Conservation (phyloP, 2,329 filamentous ascomycete species). For the Aspergillus vadensis region DNA sequence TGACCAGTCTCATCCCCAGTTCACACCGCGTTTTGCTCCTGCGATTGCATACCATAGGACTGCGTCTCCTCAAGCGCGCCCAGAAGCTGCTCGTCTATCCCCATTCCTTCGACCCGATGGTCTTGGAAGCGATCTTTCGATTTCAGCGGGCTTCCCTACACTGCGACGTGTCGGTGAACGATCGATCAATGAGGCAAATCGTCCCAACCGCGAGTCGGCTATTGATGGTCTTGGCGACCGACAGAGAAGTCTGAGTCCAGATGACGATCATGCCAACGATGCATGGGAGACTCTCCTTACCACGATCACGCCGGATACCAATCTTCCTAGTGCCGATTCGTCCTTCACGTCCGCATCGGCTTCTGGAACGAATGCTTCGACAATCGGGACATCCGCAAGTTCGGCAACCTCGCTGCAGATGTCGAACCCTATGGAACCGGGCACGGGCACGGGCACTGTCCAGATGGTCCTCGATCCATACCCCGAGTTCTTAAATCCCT, state of each 20-base stretch:
- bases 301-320: conserved; percentile 78
- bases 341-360: conserved; percentile 69
- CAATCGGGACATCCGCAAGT: conserved; percentile 35
- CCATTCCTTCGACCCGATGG: conserved; percentile 28
- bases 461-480: conserved; percentile 38
- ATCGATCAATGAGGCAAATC: conserved; percentile 28
- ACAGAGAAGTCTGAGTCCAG: conserved; percentile 75
- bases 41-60: conserved; percentile 37
- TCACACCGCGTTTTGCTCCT: conserved; percentile 50
- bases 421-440: conserved; percentile 25
- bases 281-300: conserved; percentile 79
- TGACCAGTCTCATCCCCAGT: conserved; percentile 27
- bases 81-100: conserved; percentile 26
- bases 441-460: conserved; percentile 23
- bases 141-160: conserved; percentile 28
- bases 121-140: conserved; percentile 21
- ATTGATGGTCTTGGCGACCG: conserved; percentile 81
- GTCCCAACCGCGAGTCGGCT: conserved; percentile 24
- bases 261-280: conserved; percentile 53
- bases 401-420: conserved; percentile 48
- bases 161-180: conserved; percentile 40
- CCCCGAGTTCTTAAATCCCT: conserved; percentile 39
- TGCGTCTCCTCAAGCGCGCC: conserved; percentile 23
- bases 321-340: conserved; percentile 75
- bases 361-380: conserved; percentile 30